Percentiles rank a stretch among this genome's conserved stretches.
Evolutionary conservation across 768 basidiomycete genomes (phyloP).

Genomic region (Tulasnella sp.): DNA sequence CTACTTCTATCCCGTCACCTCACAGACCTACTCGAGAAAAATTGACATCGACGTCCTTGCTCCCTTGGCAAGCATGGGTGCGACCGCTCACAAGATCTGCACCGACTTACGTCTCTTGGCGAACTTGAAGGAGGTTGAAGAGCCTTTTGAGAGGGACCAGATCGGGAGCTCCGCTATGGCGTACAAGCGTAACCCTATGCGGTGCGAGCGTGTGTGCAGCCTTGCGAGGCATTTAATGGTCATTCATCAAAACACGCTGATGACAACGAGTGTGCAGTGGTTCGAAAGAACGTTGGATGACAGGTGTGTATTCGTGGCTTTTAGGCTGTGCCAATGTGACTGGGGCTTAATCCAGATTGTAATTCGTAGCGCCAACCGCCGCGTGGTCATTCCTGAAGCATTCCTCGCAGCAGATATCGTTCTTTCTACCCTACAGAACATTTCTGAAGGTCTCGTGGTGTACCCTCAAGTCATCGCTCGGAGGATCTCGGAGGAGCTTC

Average conservation of each 20-base stretch:
- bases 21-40: conserved; percentile 97
- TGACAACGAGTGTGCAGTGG: conserved; percentile 95
- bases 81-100: conserved; percentile 95
- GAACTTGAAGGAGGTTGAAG: conserved; percentile 97
- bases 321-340: neutral
- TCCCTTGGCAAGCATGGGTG: conserved; percentile 80
- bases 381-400: conserved; percentile 92
- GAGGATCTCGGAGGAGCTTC: conserved; percentile 86
- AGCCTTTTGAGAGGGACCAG: conserved; percentile 97
- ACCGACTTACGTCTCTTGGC: conserved; percentile 91
- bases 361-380: conserved; percentile 74
- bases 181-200: conserved; percentile 99
- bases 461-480: conserved; percentile 93
- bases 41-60: conserved; percentile 89
- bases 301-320: conserved; percentile 38
- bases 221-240: conserved; percentile 93
- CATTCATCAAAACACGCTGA: conserved; percentile 89
- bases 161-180: conserved; percentile 98
- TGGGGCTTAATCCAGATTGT: too few relatives aligned
- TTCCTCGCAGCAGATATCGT: conserved; percentile 97
- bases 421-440: conserved; percentile 88
- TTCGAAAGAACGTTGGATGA: conserved; percentile 97
- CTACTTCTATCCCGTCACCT: conserved; percentile 95
- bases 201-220: conserved; percentile 89
- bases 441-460: conserved; percentile 97